Base-by-base conservation (phyloP, 495 filamentous ascomycete genomes). In the Penicillium paradoxum region DNA sequence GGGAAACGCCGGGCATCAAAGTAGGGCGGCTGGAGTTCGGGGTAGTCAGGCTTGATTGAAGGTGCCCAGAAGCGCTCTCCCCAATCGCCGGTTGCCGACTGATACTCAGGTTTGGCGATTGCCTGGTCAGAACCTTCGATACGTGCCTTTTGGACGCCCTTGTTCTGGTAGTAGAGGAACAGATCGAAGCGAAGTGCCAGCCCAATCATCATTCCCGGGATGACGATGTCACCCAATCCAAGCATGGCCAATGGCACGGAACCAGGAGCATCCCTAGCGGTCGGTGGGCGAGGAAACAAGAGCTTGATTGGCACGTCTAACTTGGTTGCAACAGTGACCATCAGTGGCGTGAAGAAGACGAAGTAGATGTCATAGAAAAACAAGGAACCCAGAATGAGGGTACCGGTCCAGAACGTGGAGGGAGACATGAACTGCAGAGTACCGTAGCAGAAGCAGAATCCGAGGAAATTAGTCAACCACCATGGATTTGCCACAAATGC, bases 321-420 rank as follows among this genome's bases (percentile, higher is more conserved):
- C 32, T 83, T 83, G 9, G 83, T 96, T 10, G 93, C 93, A 22
- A 98, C 93, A 0, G 91, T 92, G 10, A 97, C 87, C 93, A 98
- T 98, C 61, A 93, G 77, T 1, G 93, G 93, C 0, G 93, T 98
- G 67, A 88, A 98, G 65, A 97, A 98, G 47, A 98, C 93, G 72
- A 97, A 95, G 63, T 91, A 87, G 46, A 98, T 92, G 59, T 98
- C 93, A 60, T 98, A 98, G 59, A 92, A 78, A 67, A 97, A 97
- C 14, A 98, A 75, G 0, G 85, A 87, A 3, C 67, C 73, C 0
- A 97, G 74, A 27, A 98, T 84, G 22, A 89, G 67, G 1, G 84
- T 85, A 3, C 90, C 93, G 0, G 89, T 96, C 51, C 76, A 73
- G 62, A 96, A 96, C 0, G 88, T 95, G 0, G 91, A 93, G 0